These are phyloP conservation scores for Cutaneotrichosporon dermatis DNA, from an alignment of 1,284 basidiomycete genomes.

Conservation along the genomic window DNA sequence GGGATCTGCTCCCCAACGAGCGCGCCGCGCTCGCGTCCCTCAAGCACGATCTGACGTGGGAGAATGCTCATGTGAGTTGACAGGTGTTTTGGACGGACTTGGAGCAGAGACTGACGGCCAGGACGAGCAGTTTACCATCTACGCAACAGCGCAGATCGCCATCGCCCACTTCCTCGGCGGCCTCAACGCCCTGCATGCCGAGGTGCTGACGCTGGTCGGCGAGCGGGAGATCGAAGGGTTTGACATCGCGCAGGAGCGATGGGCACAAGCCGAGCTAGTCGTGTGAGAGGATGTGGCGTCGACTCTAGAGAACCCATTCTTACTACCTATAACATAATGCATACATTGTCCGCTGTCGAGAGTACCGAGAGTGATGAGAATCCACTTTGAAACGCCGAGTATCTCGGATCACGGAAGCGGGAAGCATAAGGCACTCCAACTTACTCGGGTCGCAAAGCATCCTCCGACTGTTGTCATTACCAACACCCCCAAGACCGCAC, in stretches of 20 bases:
- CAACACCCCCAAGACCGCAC: too few species aligned
- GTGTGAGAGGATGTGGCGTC: not conserved
- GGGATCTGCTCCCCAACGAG: not conserved
- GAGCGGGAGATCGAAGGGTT: slow-evolving; percentile 39
- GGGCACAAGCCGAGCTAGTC: slow-evolving; percentile 15
- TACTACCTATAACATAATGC: too few species aligned
- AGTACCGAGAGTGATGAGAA: too few species aligned
- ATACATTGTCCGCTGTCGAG: too few species aligned
- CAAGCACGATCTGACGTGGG: slow-evolving; percentile 20
- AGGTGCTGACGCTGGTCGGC: slow-evolving; percentile 38
- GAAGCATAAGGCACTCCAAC: too few species aligned
- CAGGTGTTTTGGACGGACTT: not conserved
- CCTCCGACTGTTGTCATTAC: too few species aligned
- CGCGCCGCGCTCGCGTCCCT: not conserved
- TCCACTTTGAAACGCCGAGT: too few species aligned
- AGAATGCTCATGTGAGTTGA: slow-evolving; percentile 22
- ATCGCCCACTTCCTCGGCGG: slow-evolving; percentile 34
- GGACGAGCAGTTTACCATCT: slow-evolving; percentile 44
- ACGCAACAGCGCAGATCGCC: slow-evolving; percentile 41
- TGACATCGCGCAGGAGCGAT: slow-evolving; percentile 35
- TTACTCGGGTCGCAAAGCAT: too few species aligned
- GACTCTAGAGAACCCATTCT: too few species aligned
- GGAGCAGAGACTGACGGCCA: slow-evolving; percentile 9
- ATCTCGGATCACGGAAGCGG: too few species aligned
- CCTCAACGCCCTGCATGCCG: slow-evolving; percentile 37